Conservation (phyloP, 306 rosid genomes). For the Inga leiocalycina region DNA sequence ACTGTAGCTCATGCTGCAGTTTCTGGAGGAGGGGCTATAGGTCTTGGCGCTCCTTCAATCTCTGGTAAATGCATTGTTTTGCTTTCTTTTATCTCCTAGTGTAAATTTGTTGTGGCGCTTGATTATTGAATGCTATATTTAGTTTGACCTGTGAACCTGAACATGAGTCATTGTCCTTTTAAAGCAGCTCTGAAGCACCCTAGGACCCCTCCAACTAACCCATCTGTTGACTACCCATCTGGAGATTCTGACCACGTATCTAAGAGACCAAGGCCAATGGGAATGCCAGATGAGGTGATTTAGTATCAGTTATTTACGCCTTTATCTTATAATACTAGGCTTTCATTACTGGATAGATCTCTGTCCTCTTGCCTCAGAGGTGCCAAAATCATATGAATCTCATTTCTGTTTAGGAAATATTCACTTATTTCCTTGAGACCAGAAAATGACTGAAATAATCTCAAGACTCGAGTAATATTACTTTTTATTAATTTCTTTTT, state of each 20-base stretch:
- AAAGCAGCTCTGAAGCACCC: constrained; percentile 93
- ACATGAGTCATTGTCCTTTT: constrained; percentile 32
- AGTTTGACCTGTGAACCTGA: constrained; percentile 21
- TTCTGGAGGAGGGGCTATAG: constrained; percentile 86
- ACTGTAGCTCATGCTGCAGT: constrained; percentile 82
- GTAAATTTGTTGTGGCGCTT: constrained; percentile 23
- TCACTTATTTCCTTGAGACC: neutral
- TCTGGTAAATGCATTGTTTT: constrained; percentile 61
- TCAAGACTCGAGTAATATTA: neutral
- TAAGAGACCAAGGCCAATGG: constrained; percentile 85
- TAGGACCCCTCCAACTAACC: constrained; percentile 93
- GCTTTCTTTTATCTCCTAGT: constrained; percentile 25
- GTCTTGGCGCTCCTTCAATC: constrained; percentile 92
- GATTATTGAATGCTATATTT: constrained; percentile 23
- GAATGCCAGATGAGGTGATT: constrained; percentile 83
- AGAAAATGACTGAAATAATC: neutral
- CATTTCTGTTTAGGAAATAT: neutral
- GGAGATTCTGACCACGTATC: constrained; percentile 91
- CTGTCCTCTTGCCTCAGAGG: neutral
- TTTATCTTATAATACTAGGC: neutral
- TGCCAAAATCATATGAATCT: neutral
- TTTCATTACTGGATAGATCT: neutral
- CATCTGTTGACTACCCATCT: constrained; percentile 87
- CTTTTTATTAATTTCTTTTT: neutral
- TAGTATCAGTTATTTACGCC: constrained; percentile 6